Base-by-base conservation (phyloP, 2,329 filamentous ascomycete genomes). In the Ophiostoma piceae region DNA sequence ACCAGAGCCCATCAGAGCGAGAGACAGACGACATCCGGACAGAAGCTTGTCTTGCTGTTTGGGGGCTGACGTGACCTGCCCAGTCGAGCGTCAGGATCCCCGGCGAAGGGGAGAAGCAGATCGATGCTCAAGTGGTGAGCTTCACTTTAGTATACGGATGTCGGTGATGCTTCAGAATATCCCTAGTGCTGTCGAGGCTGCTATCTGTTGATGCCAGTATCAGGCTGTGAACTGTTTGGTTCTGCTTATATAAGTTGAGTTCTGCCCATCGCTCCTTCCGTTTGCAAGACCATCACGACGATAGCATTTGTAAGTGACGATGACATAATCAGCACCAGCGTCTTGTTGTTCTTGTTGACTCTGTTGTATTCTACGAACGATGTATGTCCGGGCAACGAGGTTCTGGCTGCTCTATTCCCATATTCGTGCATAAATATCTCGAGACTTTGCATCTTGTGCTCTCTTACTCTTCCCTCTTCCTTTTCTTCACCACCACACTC, bases 301-400 rank as follows among this genome's bases (percentile, higher is more conserved):
- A 47, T 47, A 47, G 6, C 43, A 47, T 16, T 14, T 62, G 26
- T 19, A 62, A 62, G 57, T 32, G 57, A 16, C 26, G 57, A 29
- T 62, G 57, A 62, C 57, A 62, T 62, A 62, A 62, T 29, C 57
- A 19, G 11, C 54, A 22, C 47, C 54, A 26, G 9, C 11, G 22
- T 32, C 8, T 39, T 8, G 29, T 60, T n/a, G 32, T 14, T 22
- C 47, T 26, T 60, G 54, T 16, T 29, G 54, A 29, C 32, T 14
- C 54, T 43, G 41, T 43, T 43, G 12, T 43, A 29, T 62, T 32
- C 22, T 16, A 32, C 57, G 11, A 3, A 62, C 2, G 51, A 26
- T 47, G 43, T 7, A 62, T 62, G 57, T 62, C 57, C 57, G 26
- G 57, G 57, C 57, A 62, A 62, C 57, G 12, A 62, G 26, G 5